Evolutionary conservation across 495 filamentous ascomycete species (phyloP).

Genomic region (Penicillium desertorum): DNA sequence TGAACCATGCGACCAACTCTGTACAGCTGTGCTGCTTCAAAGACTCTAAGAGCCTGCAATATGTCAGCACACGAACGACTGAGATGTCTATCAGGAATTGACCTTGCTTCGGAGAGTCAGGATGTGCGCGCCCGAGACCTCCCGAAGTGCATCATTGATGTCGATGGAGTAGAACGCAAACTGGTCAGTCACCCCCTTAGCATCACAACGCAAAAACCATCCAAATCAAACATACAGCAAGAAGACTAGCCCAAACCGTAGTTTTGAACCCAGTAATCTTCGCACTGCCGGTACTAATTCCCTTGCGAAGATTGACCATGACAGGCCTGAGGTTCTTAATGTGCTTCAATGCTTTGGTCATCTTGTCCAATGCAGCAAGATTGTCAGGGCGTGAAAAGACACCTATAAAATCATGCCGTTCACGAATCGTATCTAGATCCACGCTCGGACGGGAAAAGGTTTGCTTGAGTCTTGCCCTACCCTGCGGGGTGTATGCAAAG

Average conservation of each 20-base stretch:
- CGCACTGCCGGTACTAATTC: conserved; percentile 62
- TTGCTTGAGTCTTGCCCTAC: conserved; percentile 71
- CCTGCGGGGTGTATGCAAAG: conserved; percentile 79
- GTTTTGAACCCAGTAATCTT: conserved; percentile 58
- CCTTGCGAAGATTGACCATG: conserved; percentile 71
- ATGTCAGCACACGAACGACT: conserved; percentile 12
- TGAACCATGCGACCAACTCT: conserved; percentile 68
- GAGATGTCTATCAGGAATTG: conserved; percentile 11
- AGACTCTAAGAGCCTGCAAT: conserved; percentile 36
- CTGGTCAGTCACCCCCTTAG: conserved; percentile 41
- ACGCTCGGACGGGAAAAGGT: conserved; percentile 82
- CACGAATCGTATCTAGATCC: conserved; percentile 64
- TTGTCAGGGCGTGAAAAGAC: conserved; percentile 74
- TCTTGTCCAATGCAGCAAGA: conserved; percentile 48
- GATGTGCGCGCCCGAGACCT: conserved; percentile 56
- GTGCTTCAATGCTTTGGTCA: conserved; percentile 65
- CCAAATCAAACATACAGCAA: conserved; percentile 39
- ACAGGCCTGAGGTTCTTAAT: conserved; percentile 77
- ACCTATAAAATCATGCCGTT: conserved; percentile 69
- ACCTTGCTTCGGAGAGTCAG: conserved; percentile 62
- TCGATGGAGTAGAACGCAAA: conserved; percentile 68
- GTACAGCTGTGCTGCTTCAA: conserved; percentile 56
- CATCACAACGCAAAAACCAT: conserved; percentile 9
- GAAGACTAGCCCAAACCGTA: conserved; percentile 69
- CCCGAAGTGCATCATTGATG: conserved; percentile 62